Conservation (phyloP, 768 basidiomycete species). For the Kwoniella pini region DNA sequence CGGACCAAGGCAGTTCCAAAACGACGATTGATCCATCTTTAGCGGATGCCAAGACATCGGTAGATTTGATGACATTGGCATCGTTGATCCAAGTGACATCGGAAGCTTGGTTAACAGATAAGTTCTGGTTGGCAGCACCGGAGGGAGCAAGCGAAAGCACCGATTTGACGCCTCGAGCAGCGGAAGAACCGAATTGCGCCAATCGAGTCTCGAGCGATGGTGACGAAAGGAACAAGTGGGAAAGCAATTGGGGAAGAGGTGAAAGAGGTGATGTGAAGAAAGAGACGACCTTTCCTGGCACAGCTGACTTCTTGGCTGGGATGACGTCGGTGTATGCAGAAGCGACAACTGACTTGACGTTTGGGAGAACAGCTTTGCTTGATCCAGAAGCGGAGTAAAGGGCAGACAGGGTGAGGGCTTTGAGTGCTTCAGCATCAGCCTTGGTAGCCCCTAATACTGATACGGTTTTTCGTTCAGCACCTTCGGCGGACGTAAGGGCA, state of each 20-base stretch:
- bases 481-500: constrained; percentile 28
- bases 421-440: constrained; percentile 41
- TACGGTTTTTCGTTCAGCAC: constrained; percentile 30
- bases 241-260: constrained; percentile 59
- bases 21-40: constrained; percentile 66
- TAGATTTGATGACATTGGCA: constrained; percentile 72
- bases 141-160: constrained; percentile 54
- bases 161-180: constrained; percentile 54
- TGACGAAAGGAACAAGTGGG: constrained; percentile 56
- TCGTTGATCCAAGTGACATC: constrained; percentile 74
- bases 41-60: constrained; percentile 69
- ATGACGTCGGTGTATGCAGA: constrained; percentile 17
- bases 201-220: constrained; percentile 55
- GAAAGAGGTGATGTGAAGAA: constrained; percentile 67
- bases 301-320: constrained; percentile 2
- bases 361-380: constrained; percentile 33
- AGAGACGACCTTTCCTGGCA: constrained; percentile 59
- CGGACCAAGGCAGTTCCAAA: constrained; percentile 75
- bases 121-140: constrained; percentile 30
- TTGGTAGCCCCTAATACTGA: constrained; percentile 37
- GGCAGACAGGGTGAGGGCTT: constrained; percentile 41
- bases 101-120: constrained; percentile 60
- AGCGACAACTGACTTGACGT: constrained; percentile 39
- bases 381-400: constrained; percentile 47
- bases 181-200: constrained; percentile 52